These are phyloP conservation scores for Pseudogymnoascus verrucosus DNA, from an alignment of 2,329 filamentous ascomycete species.

Conservation along the genomic window DNA sequence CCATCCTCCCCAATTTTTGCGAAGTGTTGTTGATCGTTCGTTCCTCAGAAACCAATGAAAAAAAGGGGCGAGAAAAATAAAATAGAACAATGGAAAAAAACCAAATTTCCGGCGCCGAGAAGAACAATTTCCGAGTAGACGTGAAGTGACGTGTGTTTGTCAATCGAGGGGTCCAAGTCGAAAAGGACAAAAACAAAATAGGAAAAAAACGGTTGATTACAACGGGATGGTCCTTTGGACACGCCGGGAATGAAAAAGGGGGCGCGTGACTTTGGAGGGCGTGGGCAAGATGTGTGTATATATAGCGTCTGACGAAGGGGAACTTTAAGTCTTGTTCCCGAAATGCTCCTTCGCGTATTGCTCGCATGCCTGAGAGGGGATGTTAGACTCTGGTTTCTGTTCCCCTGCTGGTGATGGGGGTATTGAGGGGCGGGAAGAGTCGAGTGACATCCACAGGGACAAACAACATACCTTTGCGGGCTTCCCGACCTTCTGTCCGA, in stretches of 20 bases:
- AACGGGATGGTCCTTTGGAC: neutral
- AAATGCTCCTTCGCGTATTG: constrained; percentile 98
- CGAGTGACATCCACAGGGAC: constrained; percentile 16
- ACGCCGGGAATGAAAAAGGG: neutral
- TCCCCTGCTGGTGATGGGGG: neutral
- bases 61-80: neutral
- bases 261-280: neutral
- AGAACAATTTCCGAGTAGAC: neutral
- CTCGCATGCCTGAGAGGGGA: constrained; percentile 58
- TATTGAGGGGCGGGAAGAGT: neutral
- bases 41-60: neutral
- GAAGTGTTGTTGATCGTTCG: neutral
- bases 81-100: neutral
- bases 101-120: constrained; percentile 4
- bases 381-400: constrained; percentile 17
- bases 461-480: constrained; percentile 69
- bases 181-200: neutral
- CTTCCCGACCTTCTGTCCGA: constrained; percentile 94
- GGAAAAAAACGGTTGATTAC: neutral
- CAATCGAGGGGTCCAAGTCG: neutral
- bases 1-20: neutral
- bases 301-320: neutral
- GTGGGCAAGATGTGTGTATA: neutral
- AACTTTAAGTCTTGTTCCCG: constrained; percentile 18
- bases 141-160: neutral